Conservation (phyloP, 2,329 filamentous ascomycete genomes). For the Hypoxylon sp. region DNA sequence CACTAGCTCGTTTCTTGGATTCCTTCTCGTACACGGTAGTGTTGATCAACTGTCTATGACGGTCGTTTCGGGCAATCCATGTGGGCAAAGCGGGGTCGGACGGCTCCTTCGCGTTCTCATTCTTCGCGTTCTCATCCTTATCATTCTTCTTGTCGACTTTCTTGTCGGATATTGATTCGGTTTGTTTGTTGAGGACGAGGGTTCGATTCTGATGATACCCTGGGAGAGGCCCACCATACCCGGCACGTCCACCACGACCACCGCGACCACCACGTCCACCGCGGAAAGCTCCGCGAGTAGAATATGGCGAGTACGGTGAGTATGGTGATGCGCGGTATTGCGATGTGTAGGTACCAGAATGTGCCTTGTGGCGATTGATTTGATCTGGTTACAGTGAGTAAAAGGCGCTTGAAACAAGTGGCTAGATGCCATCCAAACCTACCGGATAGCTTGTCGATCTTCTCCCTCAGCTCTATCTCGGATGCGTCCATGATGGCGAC, state of each 20-base stretch:
- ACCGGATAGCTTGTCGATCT: constrained; percentile 63
- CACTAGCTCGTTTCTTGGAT: constrained; percentile 70
- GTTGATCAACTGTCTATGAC: constrained; percentile 85
- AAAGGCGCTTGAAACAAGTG: constrained; percentile 11
- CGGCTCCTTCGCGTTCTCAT: constrained; percentile 42
- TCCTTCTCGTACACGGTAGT: constrained; percentile 80
- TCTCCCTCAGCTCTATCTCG: constrained; percentile 62
- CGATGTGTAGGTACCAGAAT: too few species aligned
- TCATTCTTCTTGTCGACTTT: too few species aligned
- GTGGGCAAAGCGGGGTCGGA: constrained; percentile 52
- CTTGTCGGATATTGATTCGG: constrained; percentile 38
- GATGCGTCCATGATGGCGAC: constrained; percentile 39
- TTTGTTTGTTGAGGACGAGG: constrained; percentile 45
- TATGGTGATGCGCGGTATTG: too few species aligned
- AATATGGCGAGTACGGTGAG: constrained; percentile 45
- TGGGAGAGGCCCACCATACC: constrained; percentile 39
- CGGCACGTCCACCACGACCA: constrained; percentile 42
- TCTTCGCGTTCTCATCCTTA: too few species aligned
- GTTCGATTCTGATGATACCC: constrained; percentile 47
- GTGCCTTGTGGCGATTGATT: constrained; percentile 81
- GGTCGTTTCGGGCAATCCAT: constrained; percentile 78
- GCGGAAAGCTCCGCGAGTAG: constrained; percentile 39
- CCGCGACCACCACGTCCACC: constrained; percentile 42
- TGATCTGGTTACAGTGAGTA: constrained; percentile 63
- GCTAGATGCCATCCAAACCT: constrained; percentile 34